phyloP scores from a whole-genome alignment of 169 alveolate genomes.

The Plasmodium berghei region DNA sequence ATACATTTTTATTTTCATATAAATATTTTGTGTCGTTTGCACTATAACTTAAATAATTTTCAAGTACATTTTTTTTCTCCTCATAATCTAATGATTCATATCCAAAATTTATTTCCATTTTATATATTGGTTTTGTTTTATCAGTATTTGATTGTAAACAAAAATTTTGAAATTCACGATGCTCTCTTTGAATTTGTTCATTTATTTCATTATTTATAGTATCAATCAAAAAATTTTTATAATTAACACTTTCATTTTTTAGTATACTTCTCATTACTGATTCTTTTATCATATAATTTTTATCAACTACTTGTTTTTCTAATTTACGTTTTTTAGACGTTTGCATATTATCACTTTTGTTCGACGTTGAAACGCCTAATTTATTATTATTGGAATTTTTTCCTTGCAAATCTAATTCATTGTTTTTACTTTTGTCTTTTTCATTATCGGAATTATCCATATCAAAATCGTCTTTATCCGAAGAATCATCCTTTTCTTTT shows the following conservation, averaged over 20 bases:
- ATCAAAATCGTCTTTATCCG: not conserved
- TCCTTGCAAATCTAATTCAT: not conserved
- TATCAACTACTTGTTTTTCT: slow-evolving; percentile 71
- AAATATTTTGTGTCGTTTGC: slow-evolving; percentile 12
- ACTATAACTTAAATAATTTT: slow-evolving; percentile 32
- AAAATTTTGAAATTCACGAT: slow-evolving; percentile 44
- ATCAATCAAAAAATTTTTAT: slow-evolving; percentile 60
- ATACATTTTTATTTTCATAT: slow-evolving; percentile 49
- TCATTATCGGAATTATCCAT: not conserved
- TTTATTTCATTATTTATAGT: slow-evolving; percentile 71
- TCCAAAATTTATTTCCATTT: slow-evolving; percentile 72
- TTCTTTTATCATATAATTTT: slow-evolving; percentile 61
- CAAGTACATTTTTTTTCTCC: slow-evolving; percentile 27
- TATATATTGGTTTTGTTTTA: slow-evolving; percentile 29
- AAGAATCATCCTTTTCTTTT: not conserved
- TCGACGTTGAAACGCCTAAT: not conserved
- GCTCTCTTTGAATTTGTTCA: slow-evolving; percentile 65
- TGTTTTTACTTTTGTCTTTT: not conserved
- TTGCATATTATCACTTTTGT: slow-evolving; percentile 14
- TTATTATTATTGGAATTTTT: slow-evolving; percentile 9
- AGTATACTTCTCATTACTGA: slow-evolving; percentile 38
- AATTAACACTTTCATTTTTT: slow-evolving; percentile 63
- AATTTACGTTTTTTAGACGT: slow-evolving; percentile 40
- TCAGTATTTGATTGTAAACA: slow-evolving; percentile 51
- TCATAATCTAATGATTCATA: slow-evolving; percentile 50